Evolutionary conservation across 108 stramenopile species (phyloP), one percentile per base, ranked within the genome.

Genomic region (Schizochytrium sp.): DNA sequence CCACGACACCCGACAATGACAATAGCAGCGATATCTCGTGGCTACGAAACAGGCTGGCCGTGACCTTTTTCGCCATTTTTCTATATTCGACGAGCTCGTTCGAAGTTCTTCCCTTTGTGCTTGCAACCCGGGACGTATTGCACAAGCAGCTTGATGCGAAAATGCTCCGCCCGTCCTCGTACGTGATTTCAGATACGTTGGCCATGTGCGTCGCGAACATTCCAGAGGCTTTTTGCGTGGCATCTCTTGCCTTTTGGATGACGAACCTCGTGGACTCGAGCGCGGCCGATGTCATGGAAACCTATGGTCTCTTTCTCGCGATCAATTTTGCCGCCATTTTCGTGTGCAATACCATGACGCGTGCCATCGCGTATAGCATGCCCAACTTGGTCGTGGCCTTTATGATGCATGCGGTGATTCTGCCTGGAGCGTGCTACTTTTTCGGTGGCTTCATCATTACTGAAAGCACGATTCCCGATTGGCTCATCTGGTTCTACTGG

Each of bases 101-200:
- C 29, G 23, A 83, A 43, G 28, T 8, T 29, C 25, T 87, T 5
- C 57, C 72, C 3, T 44, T 89, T 2, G 23, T 34, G 58, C 94
- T 96, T 60, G 91, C 93, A 51, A 87, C 87, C 28, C 93, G 96
- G 16, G 88, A 90, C 16, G 91, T 96, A 18, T 95, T 96, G 53
- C 96, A 97, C 92, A 97, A 97, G 89, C 96, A 97, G 71, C 93
- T 93, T 48, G 94, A 95, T 88, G 93, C 95, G 0, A 93, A 94
- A 58, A 96, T 97, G 87, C 96, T 95, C 87, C 96, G 96, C 44
- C 95, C 96, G 34, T 93, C 18, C 0, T 6, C 58, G 14, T 89
- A 43, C 60, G 58, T 76, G 0, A 19, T 21, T 14, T 5, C 87
- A 25, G n/a, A 28, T 5, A 18, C 4, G 44, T 0, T 87, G 25